A percentile compares a stretch with the other conserved stretches of the same genome.
Evolutionary conservation across 179 eudicot species (phyloP).

Genomic region (Nepenthes alata): DNA sequence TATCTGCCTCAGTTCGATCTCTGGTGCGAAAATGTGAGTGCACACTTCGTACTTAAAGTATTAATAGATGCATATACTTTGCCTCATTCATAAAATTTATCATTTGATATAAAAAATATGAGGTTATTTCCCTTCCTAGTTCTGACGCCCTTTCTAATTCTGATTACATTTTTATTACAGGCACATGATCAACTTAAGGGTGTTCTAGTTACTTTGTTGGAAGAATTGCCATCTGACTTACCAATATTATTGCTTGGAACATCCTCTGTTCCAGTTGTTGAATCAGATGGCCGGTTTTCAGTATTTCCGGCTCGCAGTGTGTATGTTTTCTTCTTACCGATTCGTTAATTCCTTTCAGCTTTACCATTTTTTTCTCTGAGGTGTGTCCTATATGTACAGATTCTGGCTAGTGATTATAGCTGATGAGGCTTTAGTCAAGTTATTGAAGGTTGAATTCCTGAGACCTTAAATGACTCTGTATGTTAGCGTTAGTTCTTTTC

Average conservation of each 20-base stretch:
- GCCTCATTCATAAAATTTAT: too few relatives aligned
- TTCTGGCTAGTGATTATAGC: too few relatives aligned
- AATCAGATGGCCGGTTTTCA: conserved; percentile 31
- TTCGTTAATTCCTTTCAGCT: background rate
- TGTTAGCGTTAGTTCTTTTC: too few relatives aligned
- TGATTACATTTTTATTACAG: conserved; percentile 27
- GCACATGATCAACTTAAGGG: conserved; percentile 96
- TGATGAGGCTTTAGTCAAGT: too few relatives aligned
- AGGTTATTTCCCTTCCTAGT: background rate
- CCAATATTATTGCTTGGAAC: conserved; percentile 85
- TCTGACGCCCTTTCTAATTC: background rate
- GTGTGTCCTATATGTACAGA: too few relatives aligned
- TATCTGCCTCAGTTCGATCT: conserved; percentile 78
- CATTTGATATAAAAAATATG: background rate
- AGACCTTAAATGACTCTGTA: too few relatives aligned
- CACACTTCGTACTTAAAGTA: background rate
- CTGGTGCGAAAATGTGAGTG: conserved; percentile 97
- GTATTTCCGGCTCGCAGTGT: conserved; percentile 53
- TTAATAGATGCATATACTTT: background rate
- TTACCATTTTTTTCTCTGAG: too few relatives aligned
- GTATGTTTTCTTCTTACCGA: conserved; percentile 32
- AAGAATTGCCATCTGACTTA: conserved; percentile 83
- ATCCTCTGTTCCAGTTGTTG: conserved; percentile 42
- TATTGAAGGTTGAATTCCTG: too few relatives aligned
- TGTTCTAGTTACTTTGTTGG: conserved; percentile 69